Evolutionary conservation across 2,329 filamentous ascomycete species (phyloP).

Genomic region (Aspergillus udagawae): DNA sequence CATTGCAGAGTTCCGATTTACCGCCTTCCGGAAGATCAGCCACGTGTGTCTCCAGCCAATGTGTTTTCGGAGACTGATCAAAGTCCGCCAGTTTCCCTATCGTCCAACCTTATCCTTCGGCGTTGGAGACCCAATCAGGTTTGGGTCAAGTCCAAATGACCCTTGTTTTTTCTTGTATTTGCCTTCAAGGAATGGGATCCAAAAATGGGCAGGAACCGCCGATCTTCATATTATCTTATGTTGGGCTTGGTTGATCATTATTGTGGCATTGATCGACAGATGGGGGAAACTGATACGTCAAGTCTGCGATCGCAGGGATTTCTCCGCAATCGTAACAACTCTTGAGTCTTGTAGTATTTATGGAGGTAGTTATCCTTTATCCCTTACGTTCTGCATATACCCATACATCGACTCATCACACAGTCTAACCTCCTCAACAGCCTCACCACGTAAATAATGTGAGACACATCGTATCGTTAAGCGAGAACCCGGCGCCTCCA

Average conservation of each 20-base stretch:
- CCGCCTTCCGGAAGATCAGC: conserved; percentile 20
- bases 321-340: not conserved
- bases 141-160: not conserved
- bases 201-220: not conserved
- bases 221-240: not conserved
- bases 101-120: not conserved
- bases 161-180: not conserved
- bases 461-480: not conserved
- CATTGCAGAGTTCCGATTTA: conserved; percentile 8
- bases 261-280: not conserved
- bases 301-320: not conserved
- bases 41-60: conserved; percentile 10
- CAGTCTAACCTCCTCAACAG: not conserved
- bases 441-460: not conserved
- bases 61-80: not conserved
- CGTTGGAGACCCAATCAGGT: not conserved
- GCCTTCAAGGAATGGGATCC: not conserved
- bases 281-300: not conserved
- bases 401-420: not conserved
- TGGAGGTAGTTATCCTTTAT: not conserved
- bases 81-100: not conserved
- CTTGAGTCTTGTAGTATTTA: not conserved
- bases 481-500: not conserved
- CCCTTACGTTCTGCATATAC: not conserved
- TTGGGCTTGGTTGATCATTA: not conserved